Percentiles rank a stretch among this genome's conserved stretches.
Conservation (phyloP, 176 grass and related monocot species). For the Pontederia crassipes region DNA sequence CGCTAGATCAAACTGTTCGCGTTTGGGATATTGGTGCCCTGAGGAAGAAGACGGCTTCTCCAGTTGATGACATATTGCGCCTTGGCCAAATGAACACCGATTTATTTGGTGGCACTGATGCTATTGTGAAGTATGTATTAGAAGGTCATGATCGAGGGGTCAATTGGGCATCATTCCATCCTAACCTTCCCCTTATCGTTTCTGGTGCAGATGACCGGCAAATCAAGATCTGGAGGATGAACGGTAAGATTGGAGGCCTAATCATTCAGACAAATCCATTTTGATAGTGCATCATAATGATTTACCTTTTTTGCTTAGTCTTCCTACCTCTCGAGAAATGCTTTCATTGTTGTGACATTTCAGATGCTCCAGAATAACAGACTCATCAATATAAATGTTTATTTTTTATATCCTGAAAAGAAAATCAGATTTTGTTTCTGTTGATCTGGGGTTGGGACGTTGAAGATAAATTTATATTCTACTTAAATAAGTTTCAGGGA, state of each 20-base stretch:
- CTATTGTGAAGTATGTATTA: conserved; percentile 77
- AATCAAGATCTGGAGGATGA: conserved; percentile 92
- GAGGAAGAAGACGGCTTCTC: conserved; percentile 58
- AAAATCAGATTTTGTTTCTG: too few relatives aligned
- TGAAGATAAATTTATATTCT: too few relatives aligned
- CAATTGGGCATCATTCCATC: conserved; percentile 90
- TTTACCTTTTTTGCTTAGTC: neutral
- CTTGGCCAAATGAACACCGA: conserved; percentile 86
- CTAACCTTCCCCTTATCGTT: conserved; percentile 64
- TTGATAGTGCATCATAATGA: neutral
- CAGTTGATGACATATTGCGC: conserved; percentile 72
- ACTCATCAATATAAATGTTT: too few relatives aligned
- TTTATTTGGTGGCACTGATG: conserved; percentile 80
- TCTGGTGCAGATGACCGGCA: conserved; percentile 88
- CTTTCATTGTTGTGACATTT: too few relatives aligned
- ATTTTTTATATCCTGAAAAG: too few relatives aligned
- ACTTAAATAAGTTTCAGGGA: too few relatives aligned
- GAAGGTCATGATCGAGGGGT: conserved; percentile 91
- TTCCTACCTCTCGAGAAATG: neutral
- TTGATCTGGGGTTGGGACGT: too few relatives aligned
- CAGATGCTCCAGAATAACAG: too few relatives aligned
- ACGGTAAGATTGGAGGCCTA: conserved; percentile 38
- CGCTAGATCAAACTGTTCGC: conserved; percentile 83
- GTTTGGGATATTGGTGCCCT: conserved; percentile 77
- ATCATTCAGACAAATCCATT: neutral